Evolutionary conservation across 148 eudicot genomes (phyloP).

Genomic region (Bassia scoparia): DNA sequence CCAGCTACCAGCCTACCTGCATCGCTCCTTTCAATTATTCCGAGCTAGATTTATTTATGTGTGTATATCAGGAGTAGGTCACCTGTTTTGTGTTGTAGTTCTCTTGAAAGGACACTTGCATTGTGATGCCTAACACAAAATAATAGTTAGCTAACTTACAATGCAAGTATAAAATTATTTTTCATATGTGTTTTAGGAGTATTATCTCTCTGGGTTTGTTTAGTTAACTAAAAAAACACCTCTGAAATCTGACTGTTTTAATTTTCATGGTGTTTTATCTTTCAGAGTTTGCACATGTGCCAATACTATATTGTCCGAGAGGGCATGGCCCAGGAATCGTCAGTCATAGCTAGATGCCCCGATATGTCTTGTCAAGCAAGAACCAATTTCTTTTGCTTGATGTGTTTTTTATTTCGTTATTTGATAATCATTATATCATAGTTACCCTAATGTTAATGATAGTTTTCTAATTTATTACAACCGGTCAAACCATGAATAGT

Average conservation of each 20-base stretch:
- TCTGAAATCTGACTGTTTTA: conserved; percentile 8
- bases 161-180: too few species aligned
- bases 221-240: not conserved
- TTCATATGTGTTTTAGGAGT: too few species aligned
- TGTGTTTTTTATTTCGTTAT: too few species aligned
- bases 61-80: not conserved
- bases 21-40: not conserved
- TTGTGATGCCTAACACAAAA: not conserved
- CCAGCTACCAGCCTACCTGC: not conserved
- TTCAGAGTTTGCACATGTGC: conserved; percentile 70
- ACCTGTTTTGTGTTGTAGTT: not conserved
- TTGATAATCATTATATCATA: not conserved
- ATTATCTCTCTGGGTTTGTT: not conserved
- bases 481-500: conserved; percentile 59
- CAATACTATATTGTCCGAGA: conserved; percentile 70
- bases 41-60: not conserved
- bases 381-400: conserved; percentile 2
- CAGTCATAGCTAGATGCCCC: conserved; percentile 67
- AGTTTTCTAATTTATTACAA: conserved; percentile 32
- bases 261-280: conserved; percentile 20
- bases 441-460: conserved; percentile 7
- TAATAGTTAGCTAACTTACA: not conserved
- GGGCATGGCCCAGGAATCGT: conserved; percentile 77
- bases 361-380: conserved; percentile 81
- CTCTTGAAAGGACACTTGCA: not conserved